These are phyloP conservation scores for Phytophthora foliorum DNA, from an alignment of 352 stramenopile species.

Conservation along the genomic window DNA sequence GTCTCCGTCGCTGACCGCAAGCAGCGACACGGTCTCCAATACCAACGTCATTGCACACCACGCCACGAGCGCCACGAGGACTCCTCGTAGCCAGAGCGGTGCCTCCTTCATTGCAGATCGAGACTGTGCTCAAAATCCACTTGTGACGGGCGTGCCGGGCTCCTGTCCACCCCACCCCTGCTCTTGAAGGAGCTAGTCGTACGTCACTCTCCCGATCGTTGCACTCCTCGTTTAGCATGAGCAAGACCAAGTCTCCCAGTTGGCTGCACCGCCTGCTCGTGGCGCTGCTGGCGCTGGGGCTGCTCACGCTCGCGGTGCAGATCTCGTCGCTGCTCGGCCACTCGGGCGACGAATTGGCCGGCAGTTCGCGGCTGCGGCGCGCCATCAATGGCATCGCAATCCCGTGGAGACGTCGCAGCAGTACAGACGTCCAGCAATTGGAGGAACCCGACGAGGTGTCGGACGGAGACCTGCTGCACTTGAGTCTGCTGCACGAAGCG, in stretches of 20 bases:
- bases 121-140: conserved; percentile 2
- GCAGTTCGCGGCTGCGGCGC: conserved; percentile 10
- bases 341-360: conserved; percentile 23
- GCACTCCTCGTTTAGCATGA: conserved; percentile 6
- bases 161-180: not conserved
- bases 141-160: not conserved
- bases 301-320: conserved; percentile 29
- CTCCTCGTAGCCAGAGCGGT: conserved; percentile 18
- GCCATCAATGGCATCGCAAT: conserved; percentile 17
- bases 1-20: not conserved
- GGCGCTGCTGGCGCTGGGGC: conserved; percentile 20
- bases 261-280: conserved; percentile 32
- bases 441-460: conserved; percentile 18
- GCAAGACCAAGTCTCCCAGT: conserved; percentile 1
- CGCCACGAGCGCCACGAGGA: conserved; percentile 23
- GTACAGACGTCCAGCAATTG: not conserved
- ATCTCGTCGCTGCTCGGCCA: conserved; percentile 27
- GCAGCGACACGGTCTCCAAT: conserved; percentile 22
- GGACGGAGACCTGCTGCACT: conserved; percentile 43
- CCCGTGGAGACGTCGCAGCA: conserved; percentile 20
- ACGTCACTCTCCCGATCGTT: not conserved
- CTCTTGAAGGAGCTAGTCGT: not conserved
- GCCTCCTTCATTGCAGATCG: conserved; percentile 12
- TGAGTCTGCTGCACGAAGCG: conserved; percentile 44
- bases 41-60: conserved; percentile 23